Evolutionary conservation across 495 filamentous ascomycete species (phyloP).

Genomic region (Penicillium herquei): DNA sequence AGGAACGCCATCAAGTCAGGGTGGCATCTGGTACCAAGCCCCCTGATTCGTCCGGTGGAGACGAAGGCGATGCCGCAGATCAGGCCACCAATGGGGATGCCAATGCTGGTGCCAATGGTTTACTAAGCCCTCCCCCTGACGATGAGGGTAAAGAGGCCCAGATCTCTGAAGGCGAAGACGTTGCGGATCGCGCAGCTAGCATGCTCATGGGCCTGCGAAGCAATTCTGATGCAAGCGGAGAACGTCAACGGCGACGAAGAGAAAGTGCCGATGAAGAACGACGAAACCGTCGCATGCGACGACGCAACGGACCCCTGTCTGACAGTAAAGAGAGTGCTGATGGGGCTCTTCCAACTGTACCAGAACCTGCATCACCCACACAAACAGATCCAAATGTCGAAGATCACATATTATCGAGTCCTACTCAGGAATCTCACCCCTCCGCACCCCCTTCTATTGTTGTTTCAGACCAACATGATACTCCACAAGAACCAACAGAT

Average conservation of each 20-base stretch:
- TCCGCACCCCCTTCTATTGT: slow-evolving; percentile 39
- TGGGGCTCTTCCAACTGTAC: slow-evolving; percentile 32
- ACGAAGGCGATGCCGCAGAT: slow-evolving; percentile 26
- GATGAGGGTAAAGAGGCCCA: slow-evolving; percentile 42
- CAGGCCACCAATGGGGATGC: slow-evolving; percentile 22
- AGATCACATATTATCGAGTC: slow-evolving; percentile 25
- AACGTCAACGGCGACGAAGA: slow-evolving; percentile 59
- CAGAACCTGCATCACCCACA: slow-evolving; percentile 33
- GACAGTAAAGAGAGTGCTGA: slow-evolving; percentile 50
- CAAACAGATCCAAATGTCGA: slow-evolving; percentile 25
- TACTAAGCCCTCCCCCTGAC: slow-evolving; percentile 36
- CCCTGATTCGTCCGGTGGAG: slow-evolving; percentile 70
- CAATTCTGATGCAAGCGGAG: slow-evolving; percentile 53
- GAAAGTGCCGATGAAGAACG: slow-evolving; percentile 73
- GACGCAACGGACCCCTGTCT: slow-evolving; percentile 48
- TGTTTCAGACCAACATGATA: slow-evolving; percentile 35
- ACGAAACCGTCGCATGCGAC: slow-evolving; percentile 55
- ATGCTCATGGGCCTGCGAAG: slow-evolving; percentile 78
- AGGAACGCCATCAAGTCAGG: slow-evolving; percentile 90
- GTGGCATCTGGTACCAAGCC: slow-evolving; percentile 83
- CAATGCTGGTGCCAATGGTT: slow-evolving; percentile 29
- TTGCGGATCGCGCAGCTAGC: slow-evolving; percentile 79
- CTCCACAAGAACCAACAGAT: slow-evolving; percentile 21
- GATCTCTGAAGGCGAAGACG: slow-evolving; percentile 63
- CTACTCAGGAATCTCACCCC: slow-evolving; percentile 25